Evolutionary conservation across 305 asterid species (phyloP).

Genomic region (Solanum chacoense): DNA sequence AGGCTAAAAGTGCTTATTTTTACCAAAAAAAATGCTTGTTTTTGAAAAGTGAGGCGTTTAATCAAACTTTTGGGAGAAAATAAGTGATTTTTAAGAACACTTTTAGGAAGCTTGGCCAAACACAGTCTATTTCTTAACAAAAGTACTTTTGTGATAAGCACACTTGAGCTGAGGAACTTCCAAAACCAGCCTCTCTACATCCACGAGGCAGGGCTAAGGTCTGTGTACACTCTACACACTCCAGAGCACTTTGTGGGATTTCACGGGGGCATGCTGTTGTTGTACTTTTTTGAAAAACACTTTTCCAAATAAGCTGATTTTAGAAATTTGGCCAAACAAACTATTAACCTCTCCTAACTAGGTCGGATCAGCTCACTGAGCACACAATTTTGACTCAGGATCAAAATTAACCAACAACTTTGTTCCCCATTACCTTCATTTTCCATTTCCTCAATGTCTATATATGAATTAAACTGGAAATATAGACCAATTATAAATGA

Average conservation of each 20-base stretch:
- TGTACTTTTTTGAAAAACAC: neutral
- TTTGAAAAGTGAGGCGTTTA: neutral
- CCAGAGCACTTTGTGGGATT: neutral
- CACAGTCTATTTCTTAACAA: neutral
- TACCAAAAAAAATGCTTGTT: neutral
- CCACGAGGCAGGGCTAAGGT: neutral
- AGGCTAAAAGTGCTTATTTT: neutral
- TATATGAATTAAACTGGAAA: neutral
- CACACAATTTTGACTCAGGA: neutral
- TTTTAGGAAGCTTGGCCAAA: neutral
- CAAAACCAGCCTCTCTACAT: neutral
- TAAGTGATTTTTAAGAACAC: neutral
- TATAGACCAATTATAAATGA: neutral
- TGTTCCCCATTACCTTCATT: neutral
- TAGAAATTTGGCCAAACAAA: neutral
- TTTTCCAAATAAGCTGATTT: neutral
- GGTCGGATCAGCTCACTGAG: neutral
- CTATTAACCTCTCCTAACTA: neutral
- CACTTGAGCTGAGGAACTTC: neutral
- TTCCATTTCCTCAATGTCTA: neutral
- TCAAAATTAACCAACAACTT: neutral
- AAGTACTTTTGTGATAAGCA: neutral
- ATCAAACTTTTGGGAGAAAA: neutral
- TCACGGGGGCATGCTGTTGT: neutral
- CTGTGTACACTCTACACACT: neutral